Conservation (phyloP, 108 stramenopile species). For the Conticribra guillardii region DNA sequence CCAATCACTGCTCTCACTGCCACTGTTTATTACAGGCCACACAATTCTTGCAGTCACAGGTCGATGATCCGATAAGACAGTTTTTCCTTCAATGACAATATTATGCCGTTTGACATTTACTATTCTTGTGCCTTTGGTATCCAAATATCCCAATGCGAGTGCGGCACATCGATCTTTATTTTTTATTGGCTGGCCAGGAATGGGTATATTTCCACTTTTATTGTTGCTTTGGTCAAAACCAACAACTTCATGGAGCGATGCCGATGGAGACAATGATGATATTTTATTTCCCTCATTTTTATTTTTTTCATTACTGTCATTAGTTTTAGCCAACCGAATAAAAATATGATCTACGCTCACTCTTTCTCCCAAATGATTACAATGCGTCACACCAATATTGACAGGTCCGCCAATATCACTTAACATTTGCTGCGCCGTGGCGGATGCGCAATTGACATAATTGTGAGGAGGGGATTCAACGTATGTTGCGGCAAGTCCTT, state of each 20-base stretch:
- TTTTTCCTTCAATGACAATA: conserved; percentile 36
- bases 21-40: conserved; percentile 35
- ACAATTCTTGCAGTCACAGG: conserved; percentile 51
- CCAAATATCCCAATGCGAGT: conserved; percentile 43
- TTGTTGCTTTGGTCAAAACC: too few relatives aligned
- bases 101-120: conserved; percentile 30
- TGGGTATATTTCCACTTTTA: too few relatives aligned
- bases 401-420: conserved; percentile 32
- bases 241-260: too few relatives aligned
- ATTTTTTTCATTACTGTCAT: conserved; percentile 1
- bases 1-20: too few relatives aligned
- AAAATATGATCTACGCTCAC: conserved; percentile 54
- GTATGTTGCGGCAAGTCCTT: conserved; percentile 34
- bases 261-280: too few relatives aligned
- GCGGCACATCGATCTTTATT: conserved; percentile 31
- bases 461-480: conserved; percentile 34
- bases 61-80: conserved; percentile 49
- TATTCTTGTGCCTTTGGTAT: conserved; percentile 44
- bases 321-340: conserved; percentile 21
- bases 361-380: conserved; percentile 44
- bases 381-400: conserved; percentile 50
- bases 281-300: too few relatives aligned
- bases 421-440: conserved; percentile 42
- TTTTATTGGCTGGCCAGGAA: too few relatives aligned
- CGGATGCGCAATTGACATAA: conserved; percentile 51